phyloP scores from a whole-genome alignment of 2,329 filamentous ascomycete genomes.

The Calonectria naviculata region DNA sequence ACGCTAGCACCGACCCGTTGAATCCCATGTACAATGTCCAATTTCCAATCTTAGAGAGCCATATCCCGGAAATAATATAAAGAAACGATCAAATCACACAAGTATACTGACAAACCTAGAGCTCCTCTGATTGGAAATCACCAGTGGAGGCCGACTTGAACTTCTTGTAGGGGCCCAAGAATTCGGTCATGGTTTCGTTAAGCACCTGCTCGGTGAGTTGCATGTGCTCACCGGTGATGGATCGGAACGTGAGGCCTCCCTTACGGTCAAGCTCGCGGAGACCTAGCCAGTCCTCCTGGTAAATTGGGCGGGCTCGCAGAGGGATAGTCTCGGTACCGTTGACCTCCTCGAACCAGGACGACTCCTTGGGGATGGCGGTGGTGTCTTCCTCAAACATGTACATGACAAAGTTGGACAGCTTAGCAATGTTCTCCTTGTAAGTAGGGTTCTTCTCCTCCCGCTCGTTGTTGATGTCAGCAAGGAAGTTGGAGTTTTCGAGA shows the following conservation, averaged over 20 bases:
- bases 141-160: constrained; percentile 42
- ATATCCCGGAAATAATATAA: constrained; percentile 22
- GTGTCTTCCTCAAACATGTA: constrained; percentile 89
- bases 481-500: constrained; percentile 83
- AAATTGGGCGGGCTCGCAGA: constrained; percentile 77
- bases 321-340: constrained; percentile 76
- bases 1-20: constrained; percentile 23
- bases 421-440: constrained; percentile 78
- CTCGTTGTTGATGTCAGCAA: constrained; percentile 98
- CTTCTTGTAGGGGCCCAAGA: constrained; percentile 66
- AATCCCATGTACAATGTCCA: constrained; percentile 16
- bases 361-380: constrained; percentile 90
- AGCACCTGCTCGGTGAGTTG: constrained; percentile 75
- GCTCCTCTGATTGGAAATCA: constrained; percentile 46
- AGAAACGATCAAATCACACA: constrained; percentile 17
- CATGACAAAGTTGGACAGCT: constrained; percentile 84
- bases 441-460: constrained; percentile 75
- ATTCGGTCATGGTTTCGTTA: constrained; percentile 72
- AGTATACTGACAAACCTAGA: constrained; percentile 43
- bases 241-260: constrained; percentile 81
- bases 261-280: constrained; percentile 82
- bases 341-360: constrained; percentile 89
- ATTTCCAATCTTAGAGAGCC: constrained; percentile 3
- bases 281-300: constrained; percentile 94
- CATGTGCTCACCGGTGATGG: constrained; percentile 86